Percentiles rank a stretch among this genome's conserved stretches.
phyloP scores from a whole-genome alignment of 108 stramenopile species.

The Nannochloropsis gaditana region DNA sequence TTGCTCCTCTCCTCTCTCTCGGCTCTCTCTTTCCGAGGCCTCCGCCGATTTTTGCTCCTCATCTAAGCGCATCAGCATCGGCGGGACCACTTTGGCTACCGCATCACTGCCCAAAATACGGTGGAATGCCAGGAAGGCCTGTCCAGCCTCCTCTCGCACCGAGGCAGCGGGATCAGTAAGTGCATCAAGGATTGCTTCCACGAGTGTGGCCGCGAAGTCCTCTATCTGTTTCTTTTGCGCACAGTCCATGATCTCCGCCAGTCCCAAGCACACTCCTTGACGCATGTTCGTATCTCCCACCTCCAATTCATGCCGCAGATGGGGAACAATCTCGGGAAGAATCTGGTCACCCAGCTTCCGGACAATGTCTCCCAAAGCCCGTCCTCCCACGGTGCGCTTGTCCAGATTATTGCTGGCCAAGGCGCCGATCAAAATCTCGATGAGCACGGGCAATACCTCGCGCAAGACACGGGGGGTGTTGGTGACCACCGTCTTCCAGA shows the following conservation, averaged over 20 bases:
- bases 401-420: constrained; percentile 65
- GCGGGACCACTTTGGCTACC: constrained; percentile 84
- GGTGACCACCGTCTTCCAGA: constrained; percentile 96
- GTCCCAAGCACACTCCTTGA: constrained; percentile 90
- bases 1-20: constrained; percentile 27
- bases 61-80: constrained; percentile 73
- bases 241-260: constrained; percentile 82
- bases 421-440: constrained; percentile 69
- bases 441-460: constrained; percentile 83
- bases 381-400: constrained; percentile 82
- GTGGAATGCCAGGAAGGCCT: constrained; percentile 88
- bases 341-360: constrained; percentile 93
- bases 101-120: constrained; percentile 73
- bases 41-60: neutral
- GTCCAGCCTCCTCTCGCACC: constrained; percentile 80
- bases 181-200: constrained; percentile 85
- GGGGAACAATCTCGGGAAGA: constrained; percentile 86
- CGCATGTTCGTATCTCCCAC: constrained; percentile 68
- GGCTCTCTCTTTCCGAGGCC: neutral
- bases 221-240: constrained; percentile 81
- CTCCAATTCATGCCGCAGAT: constrained; percentile 76
- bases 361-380: constrained; percentile 92
- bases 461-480: constrained; percentile 85
- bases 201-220: constrained; percentile 79
- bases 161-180: constrained; percentile 68